These are phyloP conservation scores for Trichoderma reesei DNA, from an alignment of 495 filamentous ascomycete genomes.

Conservation along the genomic window DNA sequence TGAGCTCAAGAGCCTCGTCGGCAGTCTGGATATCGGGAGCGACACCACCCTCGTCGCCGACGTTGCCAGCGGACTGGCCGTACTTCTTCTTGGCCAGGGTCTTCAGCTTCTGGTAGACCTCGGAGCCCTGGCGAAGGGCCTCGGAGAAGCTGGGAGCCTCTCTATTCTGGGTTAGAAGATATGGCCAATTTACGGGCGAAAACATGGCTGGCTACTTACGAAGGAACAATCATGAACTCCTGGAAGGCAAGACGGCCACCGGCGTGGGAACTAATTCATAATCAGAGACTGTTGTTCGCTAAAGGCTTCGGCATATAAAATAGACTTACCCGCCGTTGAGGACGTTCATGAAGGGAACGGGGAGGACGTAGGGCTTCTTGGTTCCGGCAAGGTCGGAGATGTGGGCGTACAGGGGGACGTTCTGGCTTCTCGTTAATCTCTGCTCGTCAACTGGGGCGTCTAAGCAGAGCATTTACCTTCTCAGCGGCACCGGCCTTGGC, in stretches of 20 bases:
- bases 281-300: not conserved
- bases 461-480: constrained; percentile 48
- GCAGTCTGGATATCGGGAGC: constrained; percentile 97
- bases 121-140: constrained; percentile 87
- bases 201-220: constrained; percentile 37
- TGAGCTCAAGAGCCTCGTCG: constrained; percentile 94
- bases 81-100: constrained; percentile 97
- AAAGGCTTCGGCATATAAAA: not conserved
- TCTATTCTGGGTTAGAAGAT: constrained; percentile 25
- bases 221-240: constrained; percentile 99
- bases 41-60: constrained; percentile 99
- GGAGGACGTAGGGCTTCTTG: constrained; percentile 99
- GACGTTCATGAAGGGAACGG: constrained; percentile 99
- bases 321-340: constrained; percentile 77
- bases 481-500: constrained; percentile 98
- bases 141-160: constrained; percentile 80
- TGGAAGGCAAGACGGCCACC: constrained; percentile 99
- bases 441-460: not conserved
- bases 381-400: constrained; percentile 97
- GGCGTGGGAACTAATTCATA: constrained; percentile 63
- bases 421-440: constrained; percentile 28
- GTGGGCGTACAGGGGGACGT: constrained; percentile 93
- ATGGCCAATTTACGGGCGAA: not conserved
- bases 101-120: constrained; percentile 99
- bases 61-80: constrained; percentile 95